Evolutionary conservation across 2,329 filamentous ascomycete genomes (phyloP).

Genomic region (Aureobasidium vineae): DNA sequence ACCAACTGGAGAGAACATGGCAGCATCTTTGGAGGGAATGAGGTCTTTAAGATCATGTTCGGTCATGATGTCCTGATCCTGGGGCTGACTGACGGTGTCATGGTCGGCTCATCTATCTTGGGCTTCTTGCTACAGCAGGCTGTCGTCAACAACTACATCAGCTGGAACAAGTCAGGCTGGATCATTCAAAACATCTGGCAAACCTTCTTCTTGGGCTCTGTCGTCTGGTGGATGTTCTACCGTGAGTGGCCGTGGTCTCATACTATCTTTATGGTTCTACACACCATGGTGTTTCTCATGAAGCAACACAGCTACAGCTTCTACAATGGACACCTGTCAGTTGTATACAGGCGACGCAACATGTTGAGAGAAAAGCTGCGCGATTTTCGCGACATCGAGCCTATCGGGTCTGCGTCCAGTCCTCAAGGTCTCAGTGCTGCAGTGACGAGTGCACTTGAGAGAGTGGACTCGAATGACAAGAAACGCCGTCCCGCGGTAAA

Average conservation of each 20-base stretch:
- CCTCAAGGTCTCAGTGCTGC: slow-evolving; percentile 25
- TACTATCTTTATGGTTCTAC: slow-evolving; percentile 72
- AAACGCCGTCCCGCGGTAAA: slow-evolving; percentile 39
- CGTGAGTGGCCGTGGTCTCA: slow-evolving; percentile 82
- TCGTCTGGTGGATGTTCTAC: slow-evolving; percentile 65
- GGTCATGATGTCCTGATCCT: slow-evolving; percentile 53
- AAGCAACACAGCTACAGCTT: slow-evolving; percentile 80
- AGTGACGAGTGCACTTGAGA: slow-evolving; percentile 25
- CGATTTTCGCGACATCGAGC: slow-evolving; percentile 56
- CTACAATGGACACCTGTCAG: slow-evolving; percentile 66
- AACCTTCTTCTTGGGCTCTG: slow-evolving; percentile 58
- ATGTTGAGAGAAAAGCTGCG: slow-evolving; percentile 53
- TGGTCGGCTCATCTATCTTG: slow-evolving; percentile 65
- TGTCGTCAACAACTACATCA: slow-evolving; percentile 58
- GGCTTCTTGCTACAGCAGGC: slow-evolving; percentile 64
- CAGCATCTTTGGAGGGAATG: slow-evolving; percentile 66
- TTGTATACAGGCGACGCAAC: slow-evolving; percentile 56
- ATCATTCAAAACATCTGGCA: slow-evolving; percentile 75
- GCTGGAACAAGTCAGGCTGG: slow-evolving; percentile 69
- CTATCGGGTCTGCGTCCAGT: slow-evolving; percentile 43
- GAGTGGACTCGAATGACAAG: slow-evolving; percentile 24
- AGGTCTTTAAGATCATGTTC: slow-evolving; percentile 70
- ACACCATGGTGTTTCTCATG: slow-evolving; percentile 75
- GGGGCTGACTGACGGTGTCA: slow-evolving; percentile 63
- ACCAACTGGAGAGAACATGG: slow-evolving; percentile 69